phyloP scores from a whole-genome alignment of 495 filamentous ascomycete genomes.

The Podospora appendiculata region DNA sequence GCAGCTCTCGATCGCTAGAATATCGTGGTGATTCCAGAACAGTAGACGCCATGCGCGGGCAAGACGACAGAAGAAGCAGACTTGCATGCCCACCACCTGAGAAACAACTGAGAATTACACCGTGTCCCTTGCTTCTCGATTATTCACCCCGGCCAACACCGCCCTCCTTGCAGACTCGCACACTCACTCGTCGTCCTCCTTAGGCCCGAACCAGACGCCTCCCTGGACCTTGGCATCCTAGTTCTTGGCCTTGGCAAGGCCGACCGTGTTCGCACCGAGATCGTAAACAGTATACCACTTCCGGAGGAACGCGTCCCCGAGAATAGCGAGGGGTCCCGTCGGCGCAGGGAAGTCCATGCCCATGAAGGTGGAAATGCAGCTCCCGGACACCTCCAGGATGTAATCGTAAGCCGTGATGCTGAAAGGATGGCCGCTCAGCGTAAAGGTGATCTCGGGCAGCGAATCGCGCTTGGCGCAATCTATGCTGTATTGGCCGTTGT shows the following conservation, averaged over 20 bases:
- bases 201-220: too few species aligned
- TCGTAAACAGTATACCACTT: constrained; percentile 98
- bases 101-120: too few species aligned
- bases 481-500: constrained; percentile 88
- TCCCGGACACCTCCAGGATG: constrained; percentile 89
- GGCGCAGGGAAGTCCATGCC: constrained; percentile 95
- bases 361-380: constrained; percentile 95
- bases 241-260: constrained; percentile 74
- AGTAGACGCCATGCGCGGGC: too few species aligned
- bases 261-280: constrained; percentile 74
- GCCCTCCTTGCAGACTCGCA: too few species aligned
- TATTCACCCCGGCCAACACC: too few species aligned
- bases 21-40: too few species aligned
- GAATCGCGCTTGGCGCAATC: constrained; percentile 78
- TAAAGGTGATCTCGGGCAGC: constrained; percentile 85
- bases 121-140: too few species aligned
- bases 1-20: too few species aligned
- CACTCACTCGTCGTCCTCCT: too few species aligned
- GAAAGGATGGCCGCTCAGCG: constrained; percentile 80
- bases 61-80: too few species aligned
- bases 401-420: constrained; percentile 86
- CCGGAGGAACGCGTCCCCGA: constrained; percentile 96
- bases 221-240: not conserved
- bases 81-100: too few species aligned
- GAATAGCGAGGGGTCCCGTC: constrained; percentile 85